These are phyloP conservation scores for Vigna reflexopilosa DNA, from an alignment of 306 rosid genomes.

Conservation along the genomic window DNA sequence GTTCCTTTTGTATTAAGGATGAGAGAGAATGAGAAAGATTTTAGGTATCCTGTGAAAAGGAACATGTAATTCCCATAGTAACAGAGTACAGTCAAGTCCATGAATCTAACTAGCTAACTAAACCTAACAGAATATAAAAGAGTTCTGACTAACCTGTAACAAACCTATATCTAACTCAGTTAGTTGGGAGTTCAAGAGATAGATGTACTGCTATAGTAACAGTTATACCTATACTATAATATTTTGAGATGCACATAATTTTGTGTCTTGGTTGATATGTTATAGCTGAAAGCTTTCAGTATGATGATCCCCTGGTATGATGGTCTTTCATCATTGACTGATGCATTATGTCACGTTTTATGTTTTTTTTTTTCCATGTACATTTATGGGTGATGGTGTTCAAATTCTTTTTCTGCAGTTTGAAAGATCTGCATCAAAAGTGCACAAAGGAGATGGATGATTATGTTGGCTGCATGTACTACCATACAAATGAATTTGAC, in stretches of 20 bases:
- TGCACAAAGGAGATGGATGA: constrained; percentile 97
- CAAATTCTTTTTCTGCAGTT: constrained; percentile 60
- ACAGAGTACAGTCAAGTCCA: too few species aligned
- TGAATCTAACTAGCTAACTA: too few species aligned
- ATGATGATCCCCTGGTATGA: neutral
- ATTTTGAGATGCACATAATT: neutral
- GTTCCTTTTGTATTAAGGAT: neutral
- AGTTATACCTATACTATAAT: too few species aligned
- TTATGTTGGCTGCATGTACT: constrained; percentile 93
- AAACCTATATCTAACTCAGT: too few species aligned
- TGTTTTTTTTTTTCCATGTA: neutral
- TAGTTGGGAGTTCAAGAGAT: too few species aligned
- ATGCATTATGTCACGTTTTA: neutral
- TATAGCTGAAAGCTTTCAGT: constrained; percentile 12
- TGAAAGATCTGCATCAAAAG: constrained; percentile 85
- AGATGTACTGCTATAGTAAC: too few species aligned
- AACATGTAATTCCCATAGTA: too few species aligned
- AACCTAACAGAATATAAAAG: too few species aligned
- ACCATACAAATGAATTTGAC: constrained; percentile 94
- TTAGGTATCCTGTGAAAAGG: too few species aligned
- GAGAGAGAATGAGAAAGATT: too few species aligned
- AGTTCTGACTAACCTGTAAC: too few species aligned
- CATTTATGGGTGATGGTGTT: constrained; percentile 24
- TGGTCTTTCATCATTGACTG: neutral
- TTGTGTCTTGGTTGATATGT: constrained; percentile 10